Evolutionary conservation across 305 asterid genomes (phyloP).

Genomic region (Fraxinus sp.): DNA sequence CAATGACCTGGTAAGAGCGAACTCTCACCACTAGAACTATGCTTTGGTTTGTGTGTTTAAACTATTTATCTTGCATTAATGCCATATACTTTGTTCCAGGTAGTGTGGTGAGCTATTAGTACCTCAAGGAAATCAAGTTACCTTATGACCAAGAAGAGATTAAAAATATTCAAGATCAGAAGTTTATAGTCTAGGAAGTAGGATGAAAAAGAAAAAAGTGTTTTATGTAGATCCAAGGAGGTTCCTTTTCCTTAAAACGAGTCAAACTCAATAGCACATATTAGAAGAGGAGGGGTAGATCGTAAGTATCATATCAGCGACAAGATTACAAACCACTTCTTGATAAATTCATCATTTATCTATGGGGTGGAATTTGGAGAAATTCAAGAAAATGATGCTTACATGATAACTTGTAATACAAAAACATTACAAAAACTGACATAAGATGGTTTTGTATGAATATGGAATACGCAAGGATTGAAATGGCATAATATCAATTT

Average conservation of each 20-base stretch:
- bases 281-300: neutral
- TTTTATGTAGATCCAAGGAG: neutral
- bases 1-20: neutral
- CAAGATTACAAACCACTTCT: neutral
- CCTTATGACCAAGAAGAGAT: neutral
- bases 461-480: constrained; percentile 29
- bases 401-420: constrained; percentile 23
- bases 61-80: neutral
- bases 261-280: neutral
- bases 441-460: constrained; percentile 31
- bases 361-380: constrained; percentile 42
- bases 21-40: neutral
- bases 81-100: neutral
- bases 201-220: neutral
- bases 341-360: constrained; percentile 9
- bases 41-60: neutral
- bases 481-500: constrained; percentile 36
- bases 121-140: neutral
- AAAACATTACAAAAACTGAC: constrained; percentile 35
- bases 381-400: constrained; percentile 47
- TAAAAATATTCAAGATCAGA: neutral
- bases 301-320: neutral
- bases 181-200: neutral
- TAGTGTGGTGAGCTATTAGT: neutral
- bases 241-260: neutral